These are phyloP conservation scores for Xerocomus nothofagi DNA, from an alignment of 1,284 basidiomycete species.

Conservation along the genomic window DNA sequence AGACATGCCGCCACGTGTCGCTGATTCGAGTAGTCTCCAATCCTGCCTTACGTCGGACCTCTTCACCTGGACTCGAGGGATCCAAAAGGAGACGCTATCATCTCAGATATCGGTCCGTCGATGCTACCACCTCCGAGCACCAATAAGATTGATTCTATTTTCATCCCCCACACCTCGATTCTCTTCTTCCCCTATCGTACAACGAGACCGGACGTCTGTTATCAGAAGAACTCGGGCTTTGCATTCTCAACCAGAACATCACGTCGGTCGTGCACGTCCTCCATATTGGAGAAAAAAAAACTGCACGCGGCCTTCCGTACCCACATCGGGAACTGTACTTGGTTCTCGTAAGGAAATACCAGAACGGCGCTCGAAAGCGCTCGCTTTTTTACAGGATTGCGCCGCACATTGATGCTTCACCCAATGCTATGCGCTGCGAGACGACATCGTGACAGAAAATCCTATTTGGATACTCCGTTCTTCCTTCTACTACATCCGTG, in stretches of 20 bases:
- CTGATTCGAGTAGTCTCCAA: constrained; percentile 2
- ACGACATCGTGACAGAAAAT: constrained; percentile 2
- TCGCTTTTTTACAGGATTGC: background rate
- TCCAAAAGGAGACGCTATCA: background rate
- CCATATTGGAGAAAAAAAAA: too few species aligned
- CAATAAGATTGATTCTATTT: background rate
- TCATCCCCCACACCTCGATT: background rate
- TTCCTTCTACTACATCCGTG: background rate
- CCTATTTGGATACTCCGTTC: background rate
- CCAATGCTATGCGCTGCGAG: constrained; percentile 5
- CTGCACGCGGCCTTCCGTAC: background rate
- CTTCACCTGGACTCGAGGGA: background rate
- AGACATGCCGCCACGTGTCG: background rate
- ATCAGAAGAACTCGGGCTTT: constrained; percentile 4
- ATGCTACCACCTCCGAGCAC: background rate
- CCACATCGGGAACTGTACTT: background rate
- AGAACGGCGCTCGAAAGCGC: background rate
- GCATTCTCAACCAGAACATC: background rate
- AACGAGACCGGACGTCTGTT: background rate
- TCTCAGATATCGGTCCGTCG: background rate
- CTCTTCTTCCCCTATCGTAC: constrained; percentile 1
- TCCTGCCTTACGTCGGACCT: background rate
- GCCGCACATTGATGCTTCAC: background rate
- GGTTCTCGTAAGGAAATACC: constrained; percentile 1
- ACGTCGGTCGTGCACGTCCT: background rate